phyloP scores from a whole-genome alignment of 2,329 filamentous ascomycete genomes.

The Hypoxylon sp. region DNA sequence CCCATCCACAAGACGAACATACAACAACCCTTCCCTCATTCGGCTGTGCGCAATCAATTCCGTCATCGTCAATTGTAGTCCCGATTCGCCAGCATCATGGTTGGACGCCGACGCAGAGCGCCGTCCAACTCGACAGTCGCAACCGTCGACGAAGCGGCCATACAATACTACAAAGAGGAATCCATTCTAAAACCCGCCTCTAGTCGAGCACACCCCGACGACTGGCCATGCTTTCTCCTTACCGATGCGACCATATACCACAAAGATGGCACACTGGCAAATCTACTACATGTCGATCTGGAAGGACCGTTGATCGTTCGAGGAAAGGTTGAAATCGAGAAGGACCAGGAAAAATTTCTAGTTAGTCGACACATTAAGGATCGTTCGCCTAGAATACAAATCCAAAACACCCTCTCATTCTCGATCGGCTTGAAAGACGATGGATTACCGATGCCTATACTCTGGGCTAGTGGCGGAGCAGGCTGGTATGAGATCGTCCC shows the following conservation, averaged over 20 bases:
- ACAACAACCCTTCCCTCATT: constrained; percentile 34
- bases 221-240: constrained; percentile 75
- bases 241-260: constrained; percentile 72
- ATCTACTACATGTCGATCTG: constrained; percentile 72
- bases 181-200: constrained; percentile 56
- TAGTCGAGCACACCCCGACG: constrained; percentile 58
- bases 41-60: constrained; percentile 54
- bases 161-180: constrained; percentile 54
- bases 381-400: constrained; percentile 63
- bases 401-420: constrained; percentile 64
- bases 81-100: constrained; percentile 53
- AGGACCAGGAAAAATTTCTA: constrained; percentile 57
- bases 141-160: constrained; percentile 57
- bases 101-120: constrained; percentile 57
- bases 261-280: constrained; percentile 69
- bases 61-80: constrained; percentile 1
- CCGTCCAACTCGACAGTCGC: constrained; percentile 63
- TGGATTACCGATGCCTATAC: constrained; percentile 66
- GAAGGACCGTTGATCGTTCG: constrained; percentile 73
- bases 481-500: constrained; percentile 80
- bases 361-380: constrained; percentile 53
- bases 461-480: constrained; percentile 75
- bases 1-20: background rate
- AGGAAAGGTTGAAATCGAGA: constrained; percentile 69
- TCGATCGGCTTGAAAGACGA: constrained; percentile 68